Percentiles rank a stretch among this genome's conserved stretches.
These are phyloP conservation scores for Salix dunnii DNA, from an alignment of 345 rosid species.

Conservation along the genomic window DNA sequence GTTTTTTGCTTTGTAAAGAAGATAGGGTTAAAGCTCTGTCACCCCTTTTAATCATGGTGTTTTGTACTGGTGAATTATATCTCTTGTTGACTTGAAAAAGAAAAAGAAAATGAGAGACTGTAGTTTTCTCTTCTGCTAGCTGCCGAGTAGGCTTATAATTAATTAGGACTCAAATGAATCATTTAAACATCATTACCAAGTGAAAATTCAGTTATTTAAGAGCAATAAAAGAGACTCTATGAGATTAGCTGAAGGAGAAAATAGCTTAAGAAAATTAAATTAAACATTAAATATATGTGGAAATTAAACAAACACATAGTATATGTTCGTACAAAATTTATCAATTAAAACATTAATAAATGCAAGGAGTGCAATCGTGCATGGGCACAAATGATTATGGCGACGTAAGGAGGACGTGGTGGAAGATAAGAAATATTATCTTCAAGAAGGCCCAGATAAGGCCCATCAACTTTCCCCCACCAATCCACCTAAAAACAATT, in stretches of 20 bases:
- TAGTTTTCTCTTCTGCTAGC: not conserved
- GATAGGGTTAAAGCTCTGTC: constrained; percentile 3
- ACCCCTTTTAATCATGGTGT: constrained; percentile 9
- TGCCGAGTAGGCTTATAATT: not conserved
- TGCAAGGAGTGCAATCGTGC: not conserved
- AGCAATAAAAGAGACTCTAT: too few species aligned
- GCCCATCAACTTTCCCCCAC: constrained; percentile 11
- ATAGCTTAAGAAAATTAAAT: too few species aligned
- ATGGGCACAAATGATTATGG: constrained; percentile 8
- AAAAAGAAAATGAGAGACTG: not conserved
- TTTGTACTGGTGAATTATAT: not conserved
- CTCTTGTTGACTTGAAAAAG: not conserved
- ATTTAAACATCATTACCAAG: not conserved
- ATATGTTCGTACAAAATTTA: not conserved
- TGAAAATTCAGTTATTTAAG: too few species aligned
- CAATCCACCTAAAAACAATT: not conserved
- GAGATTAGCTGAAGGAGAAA: too few species aligned
- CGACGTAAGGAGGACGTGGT: not conserved
- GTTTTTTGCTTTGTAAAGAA: constrained; percentile 1
- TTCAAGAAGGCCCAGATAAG: not conserved
- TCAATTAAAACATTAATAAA: not conserved
- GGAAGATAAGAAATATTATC: not conserved
- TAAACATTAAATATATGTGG: too few species aligned
- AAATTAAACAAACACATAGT: too few species aligned
- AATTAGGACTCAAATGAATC: not conserved